These are phyloP conservation scores for Scheffersomyces amazonensis DNA, from an alignment of 805 yeast species.

Conservation along the genomic window DNA sequence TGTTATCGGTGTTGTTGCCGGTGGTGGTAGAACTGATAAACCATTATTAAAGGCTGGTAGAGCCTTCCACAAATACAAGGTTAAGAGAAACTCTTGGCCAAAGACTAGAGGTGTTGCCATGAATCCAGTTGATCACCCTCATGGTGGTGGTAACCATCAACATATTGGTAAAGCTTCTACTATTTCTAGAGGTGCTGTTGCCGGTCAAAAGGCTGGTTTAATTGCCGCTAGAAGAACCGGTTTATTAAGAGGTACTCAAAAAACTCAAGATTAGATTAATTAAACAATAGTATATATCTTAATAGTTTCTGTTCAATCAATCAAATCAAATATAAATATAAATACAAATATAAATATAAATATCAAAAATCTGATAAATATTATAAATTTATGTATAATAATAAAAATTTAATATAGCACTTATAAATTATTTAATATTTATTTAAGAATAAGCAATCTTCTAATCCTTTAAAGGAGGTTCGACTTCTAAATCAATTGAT, in stretches of 20 bases:
- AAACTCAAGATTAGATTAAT: conserved; percentile 27
- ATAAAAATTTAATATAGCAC: too few relatives aligned
- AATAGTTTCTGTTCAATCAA: too few relatives aligned
- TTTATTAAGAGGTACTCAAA: conserved; percentile 38
- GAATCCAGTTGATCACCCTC: conserved; percentile 99
- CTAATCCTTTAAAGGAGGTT: too few relatives aligned
- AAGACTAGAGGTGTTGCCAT: conserved; percentile 99
- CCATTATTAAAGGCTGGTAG: conserved; percentile 99
- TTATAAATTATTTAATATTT: too few relatives aligned
- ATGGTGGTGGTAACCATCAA: conserved; percentile 93
- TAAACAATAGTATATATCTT: background rate
- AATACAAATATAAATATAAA: too few relatives aligned
- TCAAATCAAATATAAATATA: too few relatives aligned
- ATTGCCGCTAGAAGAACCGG: conserved; percentile 41
- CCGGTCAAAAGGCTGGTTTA: conserved; percentile 40
- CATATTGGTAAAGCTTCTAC: conserved; percentile 37
- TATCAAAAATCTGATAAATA: too few relatives aligned
- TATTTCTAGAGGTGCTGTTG: conserved; percentile 38
- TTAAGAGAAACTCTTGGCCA: conserved; percentile 99
- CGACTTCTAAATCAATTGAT: too few relatives aligned
- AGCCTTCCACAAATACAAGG: conserved; percentile 99
- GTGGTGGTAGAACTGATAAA: conserved; percentile 99
- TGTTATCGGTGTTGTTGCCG: conserved; percentile 99
- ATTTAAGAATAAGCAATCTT: too few relatives aligned
- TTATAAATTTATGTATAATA: too few relatives aligned